A percentile compares a stretch with the other conserved stretches of the same genome.
These are phyloP conservation scores for Boletus sp. DNA, from an alignment of 768 basidiomycete species.

Conservation along the genomic window DNA sequence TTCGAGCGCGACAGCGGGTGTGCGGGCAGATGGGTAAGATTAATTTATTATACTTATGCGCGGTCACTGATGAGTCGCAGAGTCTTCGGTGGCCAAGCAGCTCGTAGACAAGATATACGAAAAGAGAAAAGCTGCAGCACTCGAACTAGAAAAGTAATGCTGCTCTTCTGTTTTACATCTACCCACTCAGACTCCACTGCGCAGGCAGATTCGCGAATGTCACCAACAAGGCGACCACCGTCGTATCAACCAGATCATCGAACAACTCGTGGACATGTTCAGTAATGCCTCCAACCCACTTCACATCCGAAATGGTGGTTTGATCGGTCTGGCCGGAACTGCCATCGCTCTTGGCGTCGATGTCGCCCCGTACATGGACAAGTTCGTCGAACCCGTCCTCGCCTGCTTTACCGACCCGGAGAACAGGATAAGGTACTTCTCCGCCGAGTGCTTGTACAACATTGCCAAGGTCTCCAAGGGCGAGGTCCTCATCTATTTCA, in stretches of 20 bases:
- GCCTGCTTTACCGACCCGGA: constrained; percentile 92
- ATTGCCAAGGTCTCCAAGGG: constrained; percentile 97
- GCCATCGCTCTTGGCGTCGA: constrained; percentile 96
- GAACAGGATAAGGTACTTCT: constrained; percentile 95
- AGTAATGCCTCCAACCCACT: constrained; percentile 76
- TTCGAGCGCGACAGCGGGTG: background rate
- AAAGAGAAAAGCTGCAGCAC: constrained; percentile 91
- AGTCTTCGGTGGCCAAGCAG: constrained; percentile 72
- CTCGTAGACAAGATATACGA: constrained; percentile 93
- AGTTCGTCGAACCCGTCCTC: constrained; percentile 84
- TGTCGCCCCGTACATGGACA: constrained; percentile 90
- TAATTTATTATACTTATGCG: background rate
- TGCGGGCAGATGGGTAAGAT: constrained; percentile 19
- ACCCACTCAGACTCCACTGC: constrained; percentile 13
- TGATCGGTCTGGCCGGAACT: constrained; percentile 93
- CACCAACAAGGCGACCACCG: constrained; percentile 77
- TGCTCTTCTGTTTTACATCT: background rate
- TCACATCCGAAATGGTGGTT: constrained; percentile 89
- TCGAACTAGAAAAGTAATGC: constrained; percentile 87
- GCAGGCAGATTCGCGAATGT: constrained; percentile 82
- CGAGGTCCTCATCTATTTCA: constrained; percentile 94
- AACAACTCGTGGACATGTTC: constrained; percentile 95
- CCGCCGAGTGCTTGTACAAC: constrained; percentile 97
- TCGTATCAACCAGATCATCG: constrained; percentile 82
- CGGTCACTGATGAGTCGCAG: constrained; percentile 34